Conservation (phyloP, 176 grass and related monocot genomes). For the Eragrostis nindensis region DNA sequence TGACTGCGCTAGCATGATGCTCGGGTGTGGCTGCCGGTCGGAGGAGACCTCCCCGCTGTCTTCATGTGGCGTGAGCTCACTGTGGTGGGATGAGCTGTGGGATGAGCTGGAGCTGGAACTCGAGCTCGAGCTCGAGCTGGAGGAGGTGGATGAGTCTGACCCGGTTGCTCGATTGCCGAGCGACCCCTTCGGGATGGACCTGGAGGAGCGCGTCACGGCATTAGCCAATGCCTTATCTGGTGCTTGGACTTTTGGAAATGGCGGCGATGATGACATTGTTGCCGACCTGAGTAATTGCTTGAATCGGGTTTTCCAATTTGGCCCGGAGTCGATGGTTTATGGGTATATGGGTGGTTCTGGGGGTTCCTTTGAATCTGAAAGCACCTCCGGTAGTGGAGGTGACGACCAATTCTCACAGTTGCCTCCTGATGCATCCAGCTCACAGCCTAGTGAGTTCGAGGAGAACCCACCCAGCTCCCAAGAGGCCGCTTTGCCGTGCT, state of each 20-base stretch:
- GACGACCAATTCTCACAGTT: background rate
- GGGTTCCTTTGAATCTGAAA: constrained; percentile 22
- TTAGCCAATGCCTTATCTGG: constrained; percentile 47
- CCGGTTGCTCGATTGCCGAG: constrained; percentile 57
- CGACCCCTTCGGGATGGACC: constrained; percentile 82
- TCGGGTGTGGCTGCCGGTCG: constrained; percentile 49
- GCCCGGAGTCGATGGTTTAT: constrained; percentile 1
- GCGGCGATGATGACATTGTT: constrained; percentile 5
- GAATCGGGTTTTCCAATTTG: constrained; percentile 40
- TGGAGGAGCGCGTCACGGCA: constrained; percentile 36
- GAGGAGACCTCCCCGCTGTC: constrained; percentile 53
- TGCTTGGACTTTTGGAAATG: constrained; percentile 34
- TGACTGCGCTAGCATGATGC: constrained; percentile 47
- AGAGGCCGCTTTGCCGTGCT: constrained; percentile 33
- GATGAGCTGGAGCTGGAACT: too few relatives aligned
- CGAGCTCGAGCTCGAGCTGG: constrained; percentile 17
- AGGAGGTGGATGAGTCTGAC: constrained; percentile 33
- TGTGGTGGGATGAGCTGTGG: constrained; percentile 45
- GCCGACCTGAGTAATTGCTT: constrained; percentile 46
- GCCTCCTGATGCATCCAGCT: constrained; percentile 19
- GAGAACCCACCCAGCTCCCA: constrained; percentile 27
- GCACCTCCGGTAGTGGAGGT: background rate
- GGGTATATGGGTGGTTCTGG: constrained; percentile 31
- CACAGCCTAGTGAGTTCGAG: background rate
- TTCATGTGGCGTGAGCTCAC: constrained; percentile 38